These are phyloP conservation scores for Candida hungchunana DNA, from an alignment of 805 yeast genomes.

Conservation along the genomic window DNA sequence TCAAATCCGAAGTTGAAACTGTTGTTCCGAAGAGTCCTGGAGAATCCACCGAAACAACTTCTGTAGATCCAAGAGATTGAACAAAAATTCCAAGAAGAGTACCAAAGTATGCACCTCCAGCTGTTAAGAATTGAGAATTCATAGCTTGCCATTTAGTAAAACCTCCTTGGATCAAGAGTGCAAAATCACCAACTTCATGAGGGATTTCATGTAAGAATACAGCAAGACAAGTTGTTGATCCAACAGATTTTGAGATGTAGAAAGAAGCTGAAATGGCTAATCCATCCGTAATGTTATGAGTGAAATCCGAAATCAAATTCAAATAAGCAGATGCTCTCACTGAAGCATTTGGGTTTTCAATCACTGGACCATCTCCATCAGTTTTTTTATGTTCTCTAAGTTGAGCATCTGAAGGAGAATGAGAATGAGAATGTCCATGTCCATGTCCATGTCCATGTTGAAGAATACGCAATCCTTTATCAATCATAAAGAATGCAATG, in stretches of 20 bases:
- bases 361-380: conserved; percentile 28
- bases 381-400: conserved; percentile 21
- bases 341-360: conserved; percentile 32
- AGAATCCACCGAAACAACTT: conserved; percentile 10
- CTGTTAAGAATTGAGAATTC: conserved; percentile 62
- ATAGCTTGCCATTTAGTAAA: conserved; percentile 62
- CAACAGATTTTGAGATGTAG: conserved; percentile 52
- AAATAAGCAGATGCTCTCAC: conserved; percentile 49
- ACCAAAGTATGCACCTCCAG: conserved; percentile 61
- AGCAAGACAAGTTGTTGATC: conserved; percentile 66
- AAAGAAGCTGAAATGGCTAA: conserved; percentile 70
- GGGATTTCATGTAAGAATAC: conserved; percentile 77
- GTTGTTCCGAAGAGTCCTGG: conserved; percentile 47
- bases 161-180: conserved; percentile 65
- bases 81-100: conserved; percentile 59
- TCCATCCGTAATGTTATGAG: conserved; percentile 77
- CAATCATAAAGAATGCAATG: conserved; percentile 54
- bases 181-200: conserved; percentile 79
- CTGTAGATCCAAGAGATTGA: conserved; percentile 34
- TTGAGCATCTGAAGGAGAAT: conserved; percentile 26
- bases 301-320: conserved; percentile 64
- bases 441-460: conserved; percentile 32
- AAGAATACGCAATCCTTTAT: conserved; percentile 52
- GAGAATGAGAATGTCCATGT: conserved; percentile 32
- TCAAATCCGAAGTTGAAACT: conserved; percentile 45